Evolutionary conservation across 495 filamentous ascomycete genomes (phyloP), one percentile per base, ranked within the genome.

Genomic region (Xylaria flabelliformis): DNA sequence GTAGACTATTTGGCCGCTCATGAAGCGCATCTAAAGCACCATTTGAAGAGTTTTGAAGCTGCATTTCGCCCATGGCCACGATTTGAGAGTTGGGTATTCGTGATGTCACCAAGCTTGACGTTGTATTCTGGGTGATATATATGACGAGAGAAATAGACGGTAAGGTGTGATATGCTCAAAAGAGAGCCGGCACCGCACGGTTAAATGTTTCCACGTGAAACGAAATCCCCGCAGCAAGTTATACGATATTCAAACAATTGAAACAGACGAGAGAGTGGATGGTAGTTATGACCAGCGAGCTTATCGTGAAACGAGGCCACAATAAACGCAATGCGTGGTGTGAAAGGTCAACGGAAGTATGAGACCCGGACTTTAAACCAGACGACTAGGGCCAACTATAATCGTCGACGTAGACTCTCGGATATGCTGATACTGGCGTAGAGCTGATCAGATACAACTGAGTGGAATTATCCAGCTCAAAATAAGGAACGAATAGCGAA

Each of bases 21-120:
- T 77, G 74, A 13, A 74, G 72, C 21, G 73, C 55, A 63, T 78
- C 74, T 44, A 76, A 71, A 26, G 66, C 70, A 32, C 69, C 69
- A 71, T 69, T 73, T 46, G 64, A 44, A 19, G 46, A 34, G 6
- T 41, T 21, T 39, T 29, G 63, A n/a, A 15, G 50, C 39, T 66
- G 62, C 17, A 32, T 15, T 48, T 67, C 63, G 19, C 39, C 53
- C 63, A 67, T 72, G 10, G 26, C 21, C 39, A 58, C 17, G 24
- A 24, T 34, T 21, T 48, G 41, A 48, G 9, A 19, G 6, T n/a
- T 29, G 19, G 7, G 19, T 34, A 24, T 10, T 36, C 39, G 44
- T 24, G 12, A n/a, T 34, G 44, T 29, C 13, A 34, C 24, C 15
- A 61, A 39, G 19, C 7, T 44, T 53, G 2, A 6, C 13, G n/a